Percentiles rank a stretch among this genome's conserved stretches.
Conservation (phyloP, 2,329 filamentous ascomycete species). For the Cladophialophora immunda region DNA sequence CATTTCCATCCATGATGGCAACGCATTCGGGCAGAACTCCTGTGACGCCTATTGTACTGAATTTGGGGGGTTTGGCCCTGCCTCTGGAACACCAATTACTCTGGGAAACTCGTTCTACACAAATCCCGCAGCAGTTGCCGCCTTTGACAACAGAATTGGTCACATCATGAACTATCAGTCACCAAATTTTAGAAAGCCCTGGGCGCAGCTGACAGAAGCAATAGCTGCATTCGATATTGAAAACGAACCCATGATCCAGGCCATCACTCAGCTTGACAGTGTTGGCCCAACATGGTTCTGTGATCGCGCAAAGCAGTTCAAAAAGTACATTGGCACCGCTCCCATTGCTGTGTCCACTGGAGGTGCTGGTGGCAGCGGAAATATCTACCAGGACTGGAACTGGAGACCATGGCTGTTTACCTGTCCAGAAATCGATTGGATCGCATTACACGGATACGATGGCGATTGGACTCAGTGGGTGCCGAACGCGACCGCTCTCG, state of each 20-base stretch:
- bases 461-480: slow-evolving; percentile 22
- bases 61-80: slow-evolving; percentile 14
- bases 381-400: slow-evolving; percentile 19
- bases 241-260: slow-evolving; percentile 18
- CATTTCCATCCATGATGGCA: slow-evolving; percentile 15
- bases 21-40: slow-evolving; percentile 15
- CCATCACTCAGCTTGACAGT: slow-evolving; percentile 14
- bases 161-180: slow-evolving; percentile 19
- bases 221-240: slow-evolving; percentile 19
- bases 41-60: slow-evolving; percentile 15
- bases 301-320: slow-evolving; percentile 15
- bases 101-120: slow-evolving; percentile 20
- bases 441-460: slow-evolving; percentile 15
- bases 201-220: slow-evolving; percentile 9
- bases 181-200: slow-evolving; percentile 10
- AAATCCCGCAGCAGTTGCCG: slow-evolving; percentile 11
- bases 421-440: slow-evolving; percentile 18
- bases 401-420: slow-evolving; percentile 20
- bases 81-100: slow-evolving; percentile 16
- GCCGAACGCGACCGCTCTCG: slow-evolving; percentile 16
- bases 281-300: slow-evolving; percentile 15
- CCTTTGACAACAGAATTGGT: slow-evolving; percentile 14
- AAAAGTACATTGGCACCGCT: slow-evolving; percentile 15
- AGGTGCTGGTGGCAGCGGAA: slow-evolving; percentile 16
- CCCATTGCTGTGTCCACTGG: slow-evolving; percentile 12